A percentile compares a stretch with the other conserved stretches of the same genome.
These are phyloP conservation scores for Phanerochaete sordida DNA, from an alignment of 768 basidiomycete species.

Conservation along the genomic window DNA sequence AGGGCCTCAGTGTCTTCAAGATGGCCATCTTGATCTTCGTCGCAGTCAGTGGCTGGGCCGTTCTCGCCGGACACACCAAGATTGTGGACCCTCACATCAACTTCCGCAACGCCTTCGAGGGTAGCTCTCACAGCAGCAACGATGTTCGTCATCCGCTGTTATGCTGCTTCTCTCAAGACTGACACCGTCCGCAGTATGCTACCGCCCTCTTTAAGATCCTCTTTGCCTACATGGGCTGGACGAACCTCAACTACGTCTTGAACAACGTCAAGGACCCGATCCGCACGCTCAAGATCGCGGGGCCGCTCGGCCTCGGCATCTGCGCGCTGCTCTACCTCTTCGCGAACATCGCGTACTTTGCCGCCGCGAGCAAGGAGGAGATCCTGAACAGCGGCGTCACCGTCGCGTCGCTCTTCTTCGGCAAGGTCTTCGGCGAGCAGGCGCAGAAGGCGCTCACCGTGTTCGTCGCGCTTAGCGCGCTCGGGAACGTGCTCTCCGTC, in stretches of 20 bases:
- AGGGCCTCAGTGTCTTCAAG: slow-evolving; percentile 53
- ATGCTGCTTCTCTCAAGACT: background rate
- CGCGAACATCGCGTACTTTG: slow-evolving; percentile 57
- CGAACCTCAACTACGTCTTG: slow-evolving; percentile 54
- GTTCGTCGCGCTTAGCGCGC: slow-evolving; percentile 46
- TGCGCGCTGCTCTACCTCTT: slow-evolving; percentile 51
- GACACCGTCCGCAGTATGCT: slow-evolving; percentile 41
- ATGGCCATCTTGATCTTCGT: slow-evolving; percentile 49
- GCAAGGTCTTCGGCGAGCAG: slow-evolving; percentile 49
- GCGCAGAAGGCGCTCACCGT: slow-evolving; percentile 55
- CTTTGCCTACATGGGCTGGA: slow-evolving; percentile 47
- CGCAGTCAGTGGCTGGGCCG: slow-evolving; percentile 56
- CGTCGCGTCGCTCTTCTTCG: slow-evolving; percentile 57
- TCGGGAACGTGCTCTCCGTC: slow-evolving; percentile 27
- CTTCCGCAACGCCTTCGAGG: slow-evolving; percentile 55
- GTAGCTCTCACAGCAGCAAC: slow-evolving; percentile 49
- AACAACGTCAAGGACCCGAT: slow-evolving; percentile 60
- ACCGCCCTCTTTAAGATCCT: slow-evolving; percentile 60
- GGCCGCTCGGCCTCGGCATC: slow-evolving; percentile 55
- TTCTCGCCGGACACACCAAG: slow-evolving; percentile 52
- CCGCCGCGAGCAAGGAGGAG: slow-evolving; percentile 46
- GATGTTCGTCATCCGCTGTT: slow-evolving; percentile 30
- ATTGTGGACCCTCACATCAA: slow-evolving; percentile 54
- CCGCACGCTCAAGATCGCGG: slow-evolving; percentile 59
- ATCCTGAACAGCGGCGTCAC: slow-evolving; percentile 48